Evolutionary conservation across 129 eudicot species (phyloP).

Genomic region (Oenanthe sinensis): DNA sequence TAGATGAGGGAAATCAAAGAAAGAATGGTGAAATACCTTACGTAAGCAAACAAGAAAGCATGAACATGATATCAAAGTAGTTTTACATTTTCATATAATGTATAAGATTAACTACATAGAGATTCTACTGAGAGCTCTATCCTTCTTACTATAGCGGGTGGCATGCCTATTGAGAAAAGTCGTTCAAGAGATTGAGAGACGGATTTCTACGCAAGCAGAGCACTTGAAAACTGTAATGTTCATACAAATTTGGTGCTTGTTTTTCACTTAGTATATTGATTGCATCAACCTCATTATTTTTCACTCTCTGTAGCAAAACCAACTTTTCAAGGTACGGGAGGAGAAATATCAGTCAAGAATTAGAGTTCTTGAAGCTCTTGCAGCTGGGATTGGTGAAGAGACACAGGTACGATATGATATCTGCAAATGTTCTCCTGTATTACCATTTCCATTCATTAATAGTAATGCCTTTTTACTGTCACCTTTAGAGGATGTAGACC

Average conservation of each 20-base stretch:
- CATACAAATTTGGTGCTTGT: background rate
- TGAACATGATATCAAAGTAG: background rate
- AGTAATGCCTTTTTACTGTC: background rate
- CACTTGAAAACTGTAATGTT: constrained; percentile 67
- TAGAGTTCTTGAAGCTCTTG: constrained; percentile 82
- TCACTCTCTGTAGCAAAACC: constrained; percentile 65
- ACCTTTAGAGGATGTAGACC: background rate
- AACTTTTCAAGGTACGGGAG: constrained; percentile 78
- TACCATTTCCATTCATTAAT: constrained; percentile 1
- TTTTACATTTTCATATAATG: background rate
- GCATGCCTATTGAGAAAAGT: constrained; percentile 93
- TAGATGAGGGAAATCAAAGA: constrained; percentile 74
- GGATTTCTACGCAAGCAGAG: constrained; percentile 89
- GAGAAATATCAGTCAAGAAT: constrained; percentile 93
- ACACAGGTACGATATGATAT: constrained; percentile 33
- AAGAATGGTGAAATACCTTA: constrained; percentile 93
- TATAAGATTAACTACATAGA: background rate
- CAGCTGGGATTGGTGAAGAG: constrained; percentile 74
- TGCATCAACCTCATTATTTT: background rate
- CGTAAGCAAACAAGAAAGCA: constrained; percentile 31
- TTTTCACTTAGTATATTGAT: background rate
- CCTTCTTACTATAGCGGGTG: constrained; percentile 51
- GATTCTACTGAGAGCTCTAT: constrained; percentile 4
- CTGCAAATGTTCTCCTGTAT: constrained; percentile 34
- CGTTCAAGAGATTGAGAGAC: constrained; percentile 88